Evolutionary conservation across 2,329 filamentous ascomycete species (phyloP).

Genomic region (Calcarisporium arbuscula): DNA sequence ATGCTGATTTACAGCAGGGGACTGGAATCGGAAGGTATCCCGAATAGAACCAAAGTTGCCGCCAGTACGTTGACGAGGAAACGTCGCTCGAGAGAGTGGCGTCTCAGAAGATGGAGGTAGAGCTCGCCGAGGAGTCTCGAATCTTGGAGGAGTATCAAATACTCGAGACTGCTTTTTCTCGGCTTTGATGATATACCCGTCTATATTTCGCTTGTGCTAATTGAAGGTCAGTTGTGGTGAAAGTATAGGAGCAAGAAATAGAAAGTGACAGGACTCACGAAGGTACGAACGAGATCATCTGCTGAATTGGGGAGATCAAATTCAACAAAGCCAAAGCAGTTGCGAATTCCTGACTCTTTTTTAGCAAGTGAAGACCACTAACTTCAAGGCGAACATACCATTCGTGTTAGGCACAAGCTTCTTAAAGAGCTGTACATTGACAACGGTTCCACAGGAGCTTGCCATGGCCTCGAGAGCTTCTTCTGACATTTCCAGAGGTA

Average conservation of each 20-base stretch:
- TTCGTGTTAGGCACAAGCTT: conserved; percentile 15
- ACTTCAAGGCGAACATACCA: background rate
- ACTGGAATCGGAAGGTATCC: background rate
- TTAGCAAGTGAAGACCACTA: conserved; percentile 9
- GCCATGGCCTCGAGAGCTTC: conserved; percentile 30
- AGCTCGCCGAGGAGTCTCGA: too few relatives aligned
- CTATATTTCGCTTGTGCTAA: conserved; percentile 26
- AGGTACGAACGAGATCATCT: conserved; percentile 26
- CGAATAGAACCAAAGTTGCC: conserved; percentile 8
- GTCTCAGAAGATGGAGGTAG: background rate
- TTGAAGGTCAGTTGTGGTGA: conserved; percentile 8
- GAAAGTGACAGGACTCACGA: conserved; percentile 24
- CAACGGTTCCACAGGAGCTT: conserved; percentile 30
- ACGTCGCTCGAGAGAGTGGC: background rate
- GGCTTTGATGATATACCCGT: conserved; percentile 27
- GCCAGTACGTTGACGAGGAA: conserved; percentile 1
- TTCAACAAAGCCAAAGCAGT: conserved; percentile 32
- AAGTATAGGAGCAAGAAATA: background rate
- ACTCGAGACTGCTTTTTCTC: conserved; percentile 28
- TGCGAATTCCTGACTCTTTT: conserved; percentile 10
- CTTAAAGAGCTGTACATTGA: conserved; percentile 19
- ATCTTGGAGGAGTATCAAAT: conserved; percentile 14
- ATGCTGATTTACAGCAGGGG: background rate
- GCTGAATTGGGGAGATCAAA: conserved; percentile 29
- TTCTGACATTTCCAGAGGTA: conserved; percentile 32